These are phyloP conservation scores for Physcia stellaris DNA, from an alignment of 495 filamentous ascomycete species.

Conservation along the genomic window DNA sequence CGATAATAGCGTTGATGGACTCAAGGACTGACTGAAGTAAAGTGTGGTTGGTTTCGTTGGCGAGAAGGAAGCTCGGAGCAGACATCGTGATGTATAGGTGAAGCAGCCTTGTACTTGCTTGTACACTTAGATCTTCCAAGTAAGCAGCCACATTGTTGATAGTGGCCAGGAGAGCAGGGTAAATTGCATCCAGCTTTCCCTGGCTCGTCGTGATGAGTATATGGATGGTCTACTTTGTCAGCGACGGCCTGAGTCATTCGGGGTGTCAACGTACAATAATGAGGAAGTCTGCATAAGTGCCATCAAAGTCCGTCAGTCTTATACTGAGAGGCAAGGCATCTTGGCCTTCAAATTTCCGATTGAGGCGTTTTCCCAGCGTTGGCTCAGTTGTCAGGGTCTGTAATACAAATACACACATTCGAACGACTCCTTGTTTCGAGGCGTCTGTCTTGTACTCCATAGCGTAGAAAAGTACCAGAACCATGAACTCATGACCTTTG, in stretches of 20 bases:
- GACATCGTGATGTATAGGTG: slow-evolving; percentile 93
- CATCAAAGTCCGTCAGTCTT: slow-evolving; percentile 68
- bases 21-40: slow-evolving; percentile 75
- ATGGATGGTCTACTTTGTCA: slow-evolving; percentile 63
- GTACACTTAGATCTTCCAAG: slow-evolving; percentile 58
- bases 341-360: slow-evolving; percentile 79
- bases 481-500: slow-evolving; percentile 80
- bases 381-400: slow-evolving; percentile 91
- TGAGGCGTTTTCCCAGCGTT: slow-evolving; percentile 81
- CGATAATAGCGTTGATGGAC: slow-evolving; percentile 81
- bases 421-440: slow-evolving; percentile 79
- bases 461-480: slow-evolving; percentile 84
- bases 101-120: slow-evolving; percentile 66
- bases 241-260: slow-evolving; percentile 14
- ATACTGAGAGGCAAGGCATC: slow-evolving; percentile 74
- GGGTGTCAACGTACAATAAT: slow-evolving; percentile 57
- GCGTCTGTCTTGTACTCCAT: slow-evolving; percentile 74
- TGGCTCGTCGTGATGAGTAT: slow-evolving; percentile 84
- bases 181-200: slow-evolving; percentile 81
- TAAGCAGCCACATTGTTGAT: slow-evolving; percentile 87
- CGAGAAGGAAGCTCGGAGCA: slow-evolving; percentile 82
- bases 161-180: slow-evolving; percentile 82
- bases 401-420: slow-evolving; percentile 93
- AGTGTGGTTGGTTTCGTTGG: slow-evolving; percentile 83
- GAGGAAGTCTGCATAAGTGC: slow-evolving; percentile 87